Conservation (phyloP, 495 filamentous ascomycete species). For the Penicillium simplicissimum region DNA sequence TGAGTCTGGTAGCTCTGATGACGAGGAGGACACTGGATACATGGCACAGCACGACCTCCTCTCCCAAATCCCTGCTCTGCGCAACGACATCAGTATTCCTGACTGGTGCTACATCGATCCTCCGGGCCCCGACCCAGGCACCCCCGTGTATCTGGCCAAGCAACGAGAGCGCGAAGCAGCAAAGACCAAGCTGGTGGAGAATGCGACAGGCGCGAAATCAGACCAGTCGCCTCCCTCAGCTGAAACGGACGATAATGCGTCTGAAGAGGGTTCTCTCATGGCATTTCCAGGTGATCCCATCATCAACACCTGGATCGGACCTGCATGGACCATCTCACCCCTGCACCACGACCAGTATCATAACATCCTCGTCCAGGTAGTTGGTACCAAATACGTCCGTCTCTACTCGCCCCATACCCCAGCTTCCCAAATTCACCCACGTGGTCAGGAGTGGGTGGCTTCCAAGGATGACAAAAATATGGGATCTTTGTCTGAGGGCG, state of each 20-base stretch:
- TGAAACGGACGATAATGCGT: constrained; percentile 12
- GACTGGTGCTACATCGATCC: constrained; percentile 82
- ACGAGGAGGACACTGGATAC: constrained; percentile 58
- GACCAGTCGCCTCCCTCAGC: constrained; percentile 34
- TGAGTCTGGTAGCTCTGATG: constrained; percentile 9
- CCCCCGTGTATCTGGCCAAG: constrained; percentile 52
- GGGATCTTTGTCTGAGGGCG: constrained; percentile 6
- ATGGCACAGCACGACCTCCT: constrained; percentile 91
- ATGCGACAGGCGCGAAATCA: constrained; percentile 20
- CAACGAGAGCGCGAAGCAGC: constrained; percentile 34
- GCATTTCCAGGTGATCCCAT: constrained; percentile 38
- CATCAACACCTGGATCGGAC: constrained; percentile 93
- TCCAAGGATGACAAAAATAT: constrained; percentile 22
- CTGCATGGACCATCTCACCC: constrained; percentile 82
- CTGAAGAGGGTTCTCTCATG: constrained; percentile 14
- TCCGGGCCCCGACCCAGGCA: constrained; percentile 44
- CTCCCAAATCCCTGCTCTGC: constrained; percentile 74
- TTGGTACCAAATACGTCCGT: constrained; percentile 87
- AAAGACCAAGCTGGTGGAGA: neutral
- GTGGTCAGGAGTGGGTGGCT: constrained; percentile 61
- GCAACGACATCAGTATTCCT: constrained; percentile 74
- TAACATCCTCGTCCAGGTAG: constrained; percentile 88
- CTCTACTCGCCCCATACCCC: constrained; percentile 73
- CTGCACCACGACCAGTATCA: constrained; percentile 93
- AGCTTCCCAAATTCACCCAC: constrained; percentile 59